phyloP scores from a whole-genome alignment of 179 eudicot genomes.

The Gypsophila paniculata region DNA sequence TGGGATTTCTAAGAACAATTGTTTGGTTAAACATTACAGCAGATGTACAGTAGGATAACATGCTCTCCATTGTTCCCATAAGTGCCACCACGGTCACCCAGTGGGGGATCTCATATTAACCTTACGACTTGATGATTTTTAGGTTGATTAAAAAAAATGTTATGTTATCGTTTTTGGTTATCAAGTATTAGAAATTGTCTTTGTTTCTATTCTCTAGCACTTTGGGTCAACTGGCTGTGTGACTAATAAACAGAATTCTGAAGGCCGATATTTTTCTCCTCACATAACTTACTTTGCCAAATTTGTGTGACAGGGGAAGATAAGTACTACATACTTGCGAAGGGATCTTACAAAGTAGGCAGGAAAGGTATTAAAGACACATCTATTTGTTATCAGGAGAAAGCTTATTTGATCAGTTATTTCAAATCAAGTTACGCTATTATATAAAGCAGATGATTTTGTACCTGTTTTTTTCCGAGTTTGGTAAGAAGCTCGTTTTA shows the following conservation, averaged over 20 bases:
- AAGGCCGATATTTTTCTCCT: background rate
- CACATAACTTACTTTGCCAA: background rate
- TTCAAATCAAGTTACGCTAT: background rate
- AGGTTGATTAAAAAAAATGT: background rate
- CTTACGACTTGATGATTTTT: background rate
- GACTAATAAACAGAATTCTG: background rate
- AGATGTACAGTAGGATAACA: no score
- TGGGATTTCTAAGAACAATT: no score
- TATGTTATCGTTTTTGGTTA: background rate
- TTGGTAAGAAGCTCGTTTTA: background rate
- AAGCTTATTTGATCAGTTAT: background rate
- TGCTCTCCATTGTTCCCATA: no score
- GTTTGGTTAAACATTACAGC: no score
- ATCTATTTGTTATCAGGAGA: background rate
- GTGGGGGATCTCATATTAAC: no score
- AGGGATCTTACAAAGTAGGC: conserved; percentile 92
- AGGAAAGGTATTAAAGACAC: conserved; percentile 63
- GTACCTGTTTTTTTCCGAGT: background rate
- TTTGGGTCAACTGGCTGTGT: background rate
- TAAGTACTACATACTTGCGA: conserved; percentile 61
- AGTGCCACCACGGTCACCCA: no score
- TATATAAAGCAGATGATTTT: background rate
- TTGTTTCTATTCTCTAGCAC: background rate
- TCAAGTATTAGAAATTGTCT: background rate
- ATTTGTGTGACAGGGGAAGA: conserved; percentile 59